Conservation (phyloP, 371 early-diverging fungal genomes). For the Mucor irregularis region DNA sequence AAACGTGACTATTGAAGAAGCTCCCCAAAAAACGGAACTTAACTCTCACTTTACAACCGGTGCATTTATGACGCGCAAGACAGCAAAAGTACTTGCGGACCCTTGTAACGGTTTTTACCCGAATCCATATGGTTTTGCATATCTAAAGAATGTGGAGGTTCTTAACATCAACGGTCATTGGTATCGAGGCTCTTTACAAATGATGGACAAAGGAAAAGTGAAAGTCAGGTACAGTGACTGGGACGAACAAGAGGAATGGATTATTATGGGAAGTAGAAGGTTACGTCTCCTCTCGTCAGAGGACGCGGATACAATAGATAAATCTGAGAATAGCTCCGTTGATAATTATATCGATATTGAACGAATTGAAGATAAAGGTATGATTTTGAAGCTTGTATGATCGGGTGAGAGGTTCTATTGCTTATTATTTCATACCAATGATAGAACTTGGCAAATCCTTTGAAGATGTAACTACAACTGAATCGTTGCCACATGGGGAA, state of each 20-base stretch:
- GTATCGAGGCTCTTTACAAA: slow-evolving; percentile 51
- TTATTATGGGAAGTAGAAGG: slow-evolving; percentile 59
- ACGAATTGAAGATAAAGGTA: neutral
- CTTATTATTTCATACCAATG: too few species aligned
- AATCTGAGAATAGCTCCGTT: neutral
- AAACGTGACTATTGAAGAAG: slow-evolving; percentile 1
- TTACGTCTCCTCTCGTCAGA: slow-evolving; percentile 12
- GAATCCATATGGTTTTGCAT: slow-evolving; percentile 43
- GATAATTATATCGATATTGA: neutral
- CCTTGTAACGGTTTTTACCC: slow-evolving; percentile 38
- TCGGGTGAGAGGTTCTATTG: too few species aligned
- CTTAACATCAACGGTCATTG: slow-evolving; percentile 50
- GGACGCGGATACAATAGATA: neutral
- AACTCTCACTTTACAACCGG: slow-evolving; percentile 44
- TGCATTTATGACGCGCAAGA: slow-evolving; percentile 53
- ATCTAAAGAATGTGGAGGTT: slow-evolving; percentile 46
- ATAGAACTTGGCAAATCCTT: too few species aligned
- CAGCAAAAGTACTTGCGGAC: slow-evolving; percentile 37
- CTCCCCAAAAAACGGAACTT: neutral
- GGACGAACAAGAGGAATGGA: slow-evolving; percentile 64
- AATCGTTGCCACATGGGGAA: too few species aligned
- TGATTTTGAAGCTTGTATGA: neutral
- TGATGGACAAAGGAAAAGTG: slow-evolving; percentile 49
- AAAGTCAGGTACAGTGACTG: slow-evolving; percentile 56
- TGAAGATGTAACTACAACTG: too few species aligned